Evolutionary conservation across 2,329 filamentous ascomycete genomes (phyloP).

Genomic region (Fragosphaeria purpurea): DNA sequence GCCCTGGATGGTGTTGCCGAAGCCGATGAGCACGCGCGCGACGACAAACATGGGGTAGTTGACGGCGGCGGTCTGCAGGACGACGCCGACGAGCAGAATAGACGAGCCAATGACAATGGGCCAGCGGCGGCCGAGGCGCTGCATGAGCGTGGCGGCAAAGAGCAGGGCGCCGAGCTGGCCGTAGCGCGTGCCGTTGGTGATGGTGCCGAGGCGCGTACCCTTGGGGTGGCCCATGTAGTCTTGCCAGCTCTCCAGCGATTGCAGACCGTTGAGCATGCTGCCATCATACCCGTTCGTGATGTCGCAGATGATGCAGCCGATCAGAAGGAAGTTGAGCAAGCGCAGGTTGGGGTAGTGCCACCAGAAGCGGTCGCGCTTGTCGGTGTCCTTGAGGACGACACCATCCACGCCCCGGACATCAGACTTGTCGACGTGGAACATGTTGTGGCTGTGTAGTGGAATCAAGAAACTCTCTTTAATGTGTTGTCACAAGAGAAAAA

Average conservation of each 20-base stretch:
- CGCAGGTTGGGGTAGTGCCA: constrained; percentile 10
- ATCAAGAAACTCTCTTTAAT: not conserved
- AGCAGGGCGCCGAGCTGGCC: constrained; percentile 26
- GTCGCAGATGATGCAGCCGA: constrained; percentile 10
- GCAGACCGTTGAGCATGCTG: constrained; percentile 30
- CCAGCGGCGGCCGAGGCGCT: constrained; percentile 40
- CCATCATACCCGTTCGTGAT: constrained; percentile 14
- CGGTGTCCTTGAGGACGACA: constrained; percentile 10
- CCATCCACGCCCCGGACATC: constrained; percentile 5
- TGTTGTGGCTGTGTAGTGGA: not conserved
- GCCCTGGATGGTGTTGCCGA: constrained; percentile 51
- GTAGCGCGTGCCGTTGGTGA: constrained; percentile 19
- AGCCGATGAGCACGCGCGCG: constrained; percentile 48
- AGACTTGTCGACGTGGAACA: constrained; percentile 7
- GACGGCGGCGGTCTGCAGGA: constrained; percentile 45
- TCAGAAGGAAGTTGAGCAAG: constrained; percentile 7
- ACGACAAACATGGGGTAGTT: constrained; percentile 53
- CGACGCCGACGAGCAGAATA: constrained; percentile 40
- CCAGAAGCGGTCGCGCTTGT: constrained; percentile 9
- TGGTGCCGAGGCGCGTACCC: constrained; percentile 18
- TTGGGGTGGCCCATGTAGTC: constrained; percentile 22
- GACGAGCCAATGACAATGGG: constrained; percentile 38
- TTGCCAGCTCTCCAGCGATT: constrained; percentile 24
- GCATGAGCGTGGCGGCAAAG: constrained; percentile 42
- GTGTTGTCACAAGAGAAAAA: not conserved